A percentile compares a stretch with the other conserved stretches of the same genome.
phyloP scores from a whole-genome alignment of 441 rosid genomes.

The Adansonia rubrostipa region DNA sequence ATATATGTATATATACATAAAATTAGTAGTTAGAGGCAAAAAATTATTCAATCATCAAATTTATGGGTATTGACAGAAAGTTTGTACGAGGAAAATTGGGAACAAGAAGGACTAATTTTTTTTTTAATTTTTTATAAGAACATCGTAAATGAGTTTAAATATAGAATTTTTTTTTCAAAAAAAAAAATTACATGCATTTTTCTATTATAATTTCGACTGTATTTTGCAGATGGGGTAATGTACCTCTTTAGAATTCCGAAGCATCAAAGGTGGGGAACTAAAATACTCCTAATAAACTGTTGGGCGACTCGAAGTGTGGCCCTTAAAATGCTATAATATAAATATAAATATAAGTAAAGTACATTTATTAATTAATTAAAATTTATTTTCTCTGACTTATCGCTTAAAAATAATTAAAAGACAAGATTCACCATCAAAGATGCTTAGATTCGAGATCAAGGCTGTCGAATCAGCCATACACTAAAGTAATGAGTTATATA shows the following conservation, averaged over 20 bases:
- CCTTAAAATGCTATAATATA: background rate
- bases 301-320: conserved; percentile 2
- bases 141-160: too few relatives aligned
- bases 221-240: background rate
- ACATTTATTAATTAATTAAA: background rate
- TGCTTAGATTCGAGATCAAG: background rate
- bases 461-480: background rate
- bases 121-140: too few relatives aligned
- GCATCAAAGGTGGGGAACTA: conserved; percentile 24
- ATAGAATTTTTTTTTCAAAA: too few relatives aligned
- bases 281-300: conserved; percentile 5
- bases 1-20: too few relatives aligned
- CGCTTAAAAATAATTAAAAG: background rate
- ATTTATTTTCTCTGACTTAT: background rate
- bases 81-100: too few relatives aligned
- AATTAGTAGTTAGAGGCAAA: too few relatives aligned
- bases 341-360: background rate
- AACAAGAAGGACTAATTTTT: too few relatives aligned
- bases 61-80: too few relatives aligned
- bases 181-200: too few relatives aligned
- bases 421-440: conserved; percentile 11
- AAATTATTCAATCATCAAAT: too few relatives aligned
- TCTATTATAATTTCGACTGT: too few relatives aligned
- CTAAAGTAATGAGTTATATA: background rate
- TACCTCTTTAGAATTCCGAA: conserved; percentile 33